Percentiles rank a stretch among this genome's conserved stretches.
Evolutionary conservation across 139 green algal species (phyloP).

Genomic region (Coelastrella sp.): DNA sequence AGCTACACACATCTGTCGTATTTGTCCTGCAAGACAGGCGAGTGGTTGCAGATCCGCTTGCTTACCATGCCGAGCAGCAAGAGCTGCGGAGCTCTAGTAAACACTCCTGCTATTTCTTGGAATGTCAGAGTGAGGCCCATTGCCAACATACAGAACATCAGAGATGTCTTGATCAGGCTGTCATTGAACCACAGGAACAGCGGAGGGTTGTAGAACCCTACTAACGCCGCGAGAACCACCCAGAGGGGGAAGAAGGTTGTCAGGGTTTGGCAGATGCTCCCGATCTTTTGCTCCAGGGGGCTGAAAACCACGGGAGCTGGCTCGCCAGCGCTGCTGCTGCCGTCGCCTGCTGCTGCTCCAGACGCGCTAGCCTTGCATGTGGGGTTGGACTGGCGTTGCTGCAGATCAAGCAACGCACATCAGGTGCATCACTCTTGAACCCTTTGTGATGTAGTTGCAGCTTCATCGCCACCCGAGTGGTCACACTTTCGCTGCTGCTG

Average conservation of each 20-base stretch:
- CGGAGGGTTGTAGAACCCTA: conserved; percentile 50
- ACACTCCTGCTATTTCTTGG: conserved; percentile 68
- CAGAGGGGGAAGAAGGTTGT: conserved; percentile 52
- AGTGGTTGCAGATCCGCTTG: neutral
- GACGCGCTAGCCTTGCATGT: neutral
- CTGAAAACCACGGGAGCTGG: neutral
- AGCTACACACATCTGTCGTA: too few relatives aligned
- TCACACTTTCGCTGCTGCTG: too few relatives aligned
- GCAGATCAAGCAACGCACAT: neutral
- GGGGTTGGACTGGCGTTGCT: neutral
- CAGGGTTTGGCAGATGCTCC: neutral
- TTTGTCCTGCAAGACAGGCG: too few relatives aligned
- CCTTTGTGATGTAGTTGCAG: neutral
- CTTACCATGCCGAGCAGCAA: conserved; percentile 72
- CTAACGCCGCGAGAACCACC: conserved; percentile 54
- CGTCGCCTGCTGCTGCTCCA: conserved; percentile 6
- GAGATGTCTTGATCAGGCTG: conserved; percentile 45
- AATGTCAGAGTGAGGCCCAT: conserved; percentile 72
- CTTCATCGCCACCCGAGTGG: too few relatives aligned
- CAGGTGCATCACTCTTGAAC: neutral
- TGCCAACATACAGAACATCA: conserved; percentile 59
- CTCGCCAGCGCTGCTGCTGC: conserved; percentile 25
- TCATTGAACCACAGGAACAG: conserved; percentile 57
- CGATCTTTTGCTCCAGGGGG: conserved; percentile 22
- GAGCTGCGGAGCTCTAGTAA: conserved; percentile 67